Conservation (phyloP, 345 rosid genomes). For the Eucalyptus curtisii region DNA sequence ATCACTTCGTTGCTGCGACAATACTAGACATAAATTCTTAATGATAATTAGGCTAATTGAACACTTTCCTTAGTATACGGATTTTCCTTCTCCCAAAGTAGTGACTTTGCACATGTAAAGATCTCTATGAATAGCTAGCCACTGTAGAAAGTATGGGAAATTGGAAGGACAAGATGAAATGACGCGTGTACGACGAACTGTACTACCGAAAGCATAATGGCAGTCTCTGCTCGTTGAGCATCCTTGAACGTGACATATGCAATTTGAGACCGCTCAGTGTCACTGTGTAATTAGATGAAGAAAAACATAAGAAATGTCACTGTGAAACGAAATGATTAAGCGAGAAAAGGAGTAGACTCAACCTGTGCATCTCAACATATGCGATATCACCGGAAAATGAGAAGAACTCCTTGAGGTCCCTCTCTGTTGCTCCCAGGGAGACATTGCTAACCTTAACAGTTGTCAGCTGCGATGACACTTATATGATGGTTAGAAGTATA, state of each 20-base stretch:
- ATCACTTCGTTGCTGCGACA: background rate
- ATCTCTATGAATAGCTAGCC: background rate
- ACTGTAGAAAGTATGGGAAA: background rate
- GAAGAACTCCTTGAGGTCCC: constrained; percentile 70
- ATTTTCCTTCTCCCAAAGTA: background rate
- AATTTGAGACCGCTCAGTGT: constrained; percentile 38
- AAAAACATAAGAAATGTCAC: background rate
- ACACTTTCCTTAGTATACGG: background rate
- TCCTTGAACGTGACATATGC: constrained; percentile 57
- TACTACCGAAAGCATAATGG: constrained; percentile 36
- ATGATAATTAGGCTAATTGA: background rate
- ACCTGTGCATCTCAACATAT: constrained; percentile 68
- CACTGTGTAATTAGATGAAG: constrained; percentile 26
- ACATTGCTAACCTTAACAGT: constrained; percentile 55
- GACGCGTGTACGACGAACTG: background rate
- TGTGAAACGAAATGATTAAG: background rate
- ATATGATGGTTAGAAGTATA: background rate
- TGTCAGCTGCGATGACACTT: constrained; percentile 22
- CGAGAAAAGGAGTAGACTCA: background rate
- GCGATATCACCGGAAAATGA: constrained; percentile 75
- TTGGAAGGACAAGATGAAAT: background rate
- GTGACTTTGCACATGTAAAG: background rate
- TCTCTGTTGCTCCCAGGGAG: constrained; percentile 60
- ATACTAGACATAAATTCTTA: background rate
- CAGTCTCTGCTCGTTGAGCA: constrained; percentile 51